Percentiles rank a stretch among this genome's conserved stretches.
phyloP scores from a whole-genome alignment of 2,329 filamentous ascomycete species.

The Hirsutella thompsonii region DNA sequence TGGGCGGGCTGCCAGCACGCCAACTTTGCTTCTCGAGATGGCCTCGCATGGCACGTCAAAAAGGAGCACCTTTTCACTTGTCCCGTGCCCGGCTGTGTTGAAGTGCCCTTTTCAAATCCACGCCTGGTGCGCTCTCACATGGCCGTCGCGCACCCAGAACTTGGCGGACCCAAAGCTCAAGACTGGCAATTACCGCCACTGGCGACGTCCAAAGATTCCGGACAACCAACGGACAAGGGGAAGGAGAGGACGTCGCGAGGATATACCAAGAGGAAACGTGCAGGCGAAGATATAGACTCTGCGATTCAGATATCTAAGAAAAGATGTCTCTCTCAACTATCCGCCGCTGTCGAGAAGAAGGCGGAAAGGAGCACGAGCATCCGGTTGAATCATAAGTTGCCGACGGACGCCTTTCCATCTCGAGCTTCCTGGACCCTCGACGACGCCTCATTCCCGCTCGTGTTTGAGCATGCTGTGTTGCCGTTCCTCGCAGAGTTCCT shows the following conservation, averaged over 20 bases:
- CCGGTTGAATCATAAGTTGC: slow-evolving; percentile 7
- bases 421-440: slow-evolving; percentile 18
- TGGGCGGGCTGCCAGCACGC: slow-evolving; percentile 24
- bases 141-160: slow-evolving; percentile 18
- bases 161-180: slow-evolving; percentile 7
- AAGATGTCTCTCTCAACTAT: slow-evolving; percentile 22
- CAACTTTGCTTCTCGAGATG: slow-evolving; percentile 23
- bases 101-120: slow-evolving; percentile 19
- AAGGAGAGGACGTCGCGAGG: background rate
- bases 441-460: slow-evolving; percentile 22
- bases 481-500: slow-evolving; percentile 29
- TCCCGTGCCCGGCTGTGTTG: slow-evolving; percentile 23
- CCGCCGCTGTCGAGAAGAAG: slow-evolving; percentile 20
- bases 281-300: background rate
- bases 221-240: background rate
- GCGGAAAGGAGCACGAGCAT: slow-evolving; percentile 15
- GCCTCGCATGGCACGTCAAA: slow-evolving; percentile 29
- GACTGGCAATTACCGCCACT: slow-evolving; percentile 15
- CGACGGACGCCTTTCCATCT: slow-evolving; percentile 12
- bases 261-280: background rate
- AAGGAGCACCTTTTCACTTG: slow-evolving; percentile 29
- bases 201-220: background rate
- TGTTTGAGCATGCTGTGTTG: slow-evolving; percentile 30
- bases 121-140: slow-evolving; percentile 25
- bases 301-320: slow-evolving; percentile 17